A percentile compares a stretch with the other conserved stretches of the same genome.
phyloP scores from a whole-genome alignment of 176 grass and related monocot genomes.

The Sorghum bicolor region Sorghum_bicolor_NCBIv3 NC_012871.2:75019501-75020000 shows the following conservation, averaged over 20 bases:
- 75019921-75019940: background rate
- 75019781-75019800: background rate
- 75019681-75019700: conserved; percentile 80
- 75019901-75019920: background rate
- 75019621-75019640: conserved; percentile 88
- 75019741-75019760: conserved; percentile 20
- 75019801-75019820: background rate
- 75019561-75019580: conserved; percentile 17
- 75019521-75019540: conserved; percentile 30
- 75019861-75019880: background rate
- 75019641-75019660: conserved; percentile 98
- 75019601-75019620: conserved; percentile 97
- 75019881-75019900: background rate
- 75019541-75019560: background rate
- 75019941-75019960: background rate
- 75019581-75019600: conserved; percentile 97
- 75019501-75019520: conserved; percentile 78
- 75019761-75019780: conserved; percentile 1
- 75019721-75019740: conserved; percentile 55
- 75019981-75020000: background rate
- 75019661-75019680: conserved; percentile 78
- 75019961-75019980: conserved; percentile 15
- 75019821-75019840: background rate
- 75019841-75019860: background rate
- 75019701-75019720: conserved; percentile 85